These are phyloP conservation scores for Salix viminalis DNA, from an alignment of 345 rosid species.

Conservation along the genomic window DNA sequence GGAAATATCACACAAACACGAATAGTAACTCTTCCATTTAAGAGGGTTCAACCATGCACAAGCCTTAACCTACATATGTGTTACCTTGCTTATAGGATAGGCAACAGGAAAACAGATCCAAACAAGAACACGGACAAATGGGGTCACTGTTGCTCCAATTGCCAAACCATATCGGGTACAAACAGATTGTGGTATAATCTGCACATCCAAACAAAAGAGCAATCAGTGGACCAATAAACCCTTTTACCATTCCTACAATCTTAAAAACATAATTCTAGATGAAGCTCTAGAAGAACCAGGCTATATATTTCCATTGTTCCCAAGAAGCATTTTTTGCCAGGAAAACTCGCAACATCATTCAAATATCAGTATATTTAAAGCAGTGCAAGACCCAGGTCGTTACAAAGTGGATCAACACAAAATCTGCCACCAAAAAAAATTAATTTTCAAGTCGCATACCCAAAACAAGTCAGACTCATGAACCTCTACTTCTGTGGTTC, in stretches of 20 bases:
- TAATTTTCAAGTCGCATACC: background rate
- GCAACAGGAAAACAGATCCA: slow-evolving; percentile 89
- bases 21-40: background rate
- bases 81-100: slow-evolving; percentile 96
- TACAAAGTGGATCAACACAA: background rate
- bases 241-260: background rate
- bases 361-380: background rate
- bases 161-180: slow-evolving; percentile 95
- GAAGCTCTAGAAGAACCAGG: background rate
- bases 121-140: slow-evolving; percentile 80
- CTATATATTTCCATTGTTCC: background rate
- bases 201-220: slow-evolving; percentile 19
- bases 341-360: background rate
- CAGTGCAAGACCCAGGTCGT: background rate
- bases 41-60: background rate
- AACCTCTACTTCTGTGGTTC: background rate
- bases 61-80: background rate
- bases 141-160: slow-evolving; percentile 85
- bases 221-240: slow-evolving; percentile 1
- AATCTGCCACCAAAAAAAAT: background rate
- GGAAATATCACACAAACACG: slow-evolving; percentile 18
- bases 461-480: background rate
- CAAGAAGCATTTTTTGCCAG: background rate
- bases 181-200: slow-evolving; percentile 93
- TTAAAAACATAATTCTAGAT: background rate